Evolutionary conservation across 257 asterid species (phyloP).

Genomic region (Nicotiana benthamiana): DNA sequence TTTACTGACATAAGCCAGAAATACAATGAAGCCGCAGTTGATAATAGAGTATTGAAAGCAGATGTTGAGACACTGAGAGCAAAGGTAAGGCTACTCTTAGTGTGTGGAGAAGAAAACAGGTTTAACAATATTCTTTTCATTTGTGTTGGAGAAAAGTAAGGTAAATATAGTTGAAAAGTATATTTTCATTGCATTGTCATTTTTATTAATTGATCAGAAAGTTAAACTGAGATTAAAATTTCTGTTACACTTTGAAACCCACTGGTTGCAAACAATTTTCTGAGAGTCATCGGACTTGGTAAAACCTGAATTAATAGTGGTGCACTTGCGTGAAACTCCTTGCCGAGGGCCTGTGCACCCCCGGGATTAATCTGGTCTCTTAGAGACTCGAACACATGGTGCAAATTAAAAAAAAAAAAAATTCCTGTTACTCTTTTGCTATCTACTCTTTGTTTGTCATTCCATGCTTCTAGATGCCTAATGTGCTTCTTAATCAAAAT

Average conservation of each 20-base stretch:
- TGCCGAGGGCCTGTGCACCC: too few species aligned
- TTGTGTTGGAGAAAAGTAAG: background rate
- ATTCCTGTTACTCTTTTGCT: constrained; percentile 2
- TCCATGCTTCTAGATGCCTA: background rate
- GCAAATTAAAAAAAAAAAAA: too few species aligned
- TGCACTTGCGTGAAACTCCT: too few species aligned
- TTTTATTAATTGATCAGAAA: background rate
- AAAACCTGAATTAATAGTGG: too few species aligned
- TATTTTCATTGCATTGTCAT: background rate
- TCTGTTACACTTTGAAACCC: background rate
- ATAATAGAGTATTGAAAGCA: constrained; percentile 70
- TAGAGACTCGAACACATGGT: too few species aligned
- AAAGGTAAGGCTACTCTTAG: constrained; percentile 28
- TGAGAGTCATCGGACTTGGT: too few species aligned
- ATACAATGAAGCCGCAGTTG: constrained; percentile 67
- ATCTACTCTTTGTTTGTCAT: background rate
- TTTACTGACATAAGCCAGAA: constrained; percentile 58
- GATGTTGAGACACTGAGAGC: constrained; percentile 72
- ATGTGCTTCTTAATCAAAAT: constrained; percentile 1
- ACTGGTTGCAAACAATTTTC: too few species aligned
- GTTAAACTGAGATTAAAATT: background rate
- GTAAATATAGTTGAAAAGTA: background rate
- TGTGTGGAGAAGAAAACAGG: background rate
- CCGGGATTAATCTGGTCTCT: too few species aligned
- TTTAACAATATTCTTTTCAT: background rate